phyloP scores from a whole-genome alignment of 148 eudicot genomes.

The Rhododendron vialii region DNA sequence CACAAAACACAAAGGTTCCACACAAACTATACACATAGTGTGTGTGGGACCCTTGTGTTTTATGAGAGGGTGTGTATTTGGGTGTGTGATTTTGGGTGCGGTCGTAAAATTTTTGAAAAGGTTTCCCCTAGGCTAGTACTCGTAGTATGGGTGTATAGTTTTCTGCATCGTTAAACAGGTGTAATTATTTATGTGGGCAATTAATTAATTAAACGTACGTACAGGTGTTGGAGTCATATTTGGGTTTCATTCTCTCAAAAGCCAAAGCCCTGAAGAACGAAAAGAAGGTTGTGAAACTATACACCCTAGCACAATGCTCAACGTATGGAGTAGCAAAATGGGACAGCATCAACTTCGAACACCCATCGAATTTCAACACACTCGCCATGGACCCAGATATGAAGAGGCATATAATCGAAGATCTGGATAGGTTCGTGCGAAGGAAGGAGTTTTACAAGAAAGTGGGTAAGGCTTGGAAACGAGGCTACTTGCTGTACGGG shows the following conservation, averaged over 20 bases:
- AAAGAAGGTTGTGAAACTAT: neutral
- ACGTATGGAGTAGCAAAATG: neutral
- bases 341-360: constrained; percentile 44
- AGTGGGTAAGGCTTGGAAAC: constrained; percentile 66
- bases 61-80: no score
- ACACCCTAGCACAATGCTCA: neutral
- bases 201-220: no score
- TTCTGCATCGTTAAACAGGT: no score
- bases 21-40: no score
- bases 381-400: constrained; percentile 40
- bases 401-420: constrained; percentile 32
- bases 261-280: neutral
- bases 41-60: no score
- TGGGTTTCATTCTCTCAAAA: neutral
- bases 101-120: no score
- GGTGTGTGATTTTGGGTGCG: no score
- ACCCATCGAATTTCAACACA: constrained; percentile 51
- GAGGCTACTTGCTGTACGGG: constrained; percentile 59
- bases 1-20: no score
- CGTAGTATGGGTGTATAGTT: no score
- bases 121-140: no score
- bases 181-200: neutral
- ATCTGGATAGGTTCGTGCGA: constrained; percentile 39
- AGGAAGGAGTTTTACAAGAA: constrained; percentile 41
- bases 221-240: constrained; percentile 3